Conservation (phyloP, 306 rosid species). For the Cercis canadensis region DNA sequence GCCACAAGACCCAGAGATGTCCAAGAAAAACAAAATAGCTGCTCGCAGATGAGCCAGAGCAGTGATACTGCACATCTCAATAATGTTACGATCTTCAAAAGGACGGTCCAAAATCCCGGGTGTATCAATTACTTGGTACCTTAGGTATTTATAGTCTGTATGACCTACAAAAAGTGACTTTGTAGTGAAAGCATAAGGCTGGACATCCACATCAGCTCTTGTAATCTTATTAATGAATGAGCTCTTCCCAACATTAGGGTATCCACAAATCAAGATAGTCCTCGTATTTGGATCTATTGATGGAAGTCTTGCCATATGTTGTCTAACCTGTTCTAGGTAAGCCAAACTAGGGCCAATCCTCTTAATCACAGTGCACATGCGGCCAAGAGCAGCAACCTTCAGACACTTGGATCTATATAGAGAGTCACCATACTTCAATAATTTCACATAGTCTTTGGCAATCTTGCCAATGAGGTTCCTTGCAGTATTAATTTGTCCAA, state of each 20-base stretch:
- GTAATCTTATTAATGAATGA: constrained; percentile 91
- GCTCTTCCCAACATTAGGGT: constrained; percentile 93
- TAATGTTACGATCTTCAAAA: constrained; percentile 86
- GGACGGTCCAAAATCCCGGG: constrained; percentile 95
- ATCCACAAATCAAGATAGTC: constrained; percentile 84
- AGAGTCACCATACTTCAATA: constrained; percentile 88
- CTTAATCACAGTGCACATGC: constrained; percentile 93
- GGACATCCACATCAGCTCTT: constrained; percentile 92
- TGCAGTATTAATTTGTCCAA: constrained; percentile 87
- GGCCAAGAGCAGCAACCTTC: constrained; percentile 92
- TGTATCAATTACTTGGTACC: constrained; percentile 92
- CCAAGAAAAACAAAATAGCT: constrained; percentile 88
- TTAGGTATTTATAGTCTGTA: constrained; percentile 80
- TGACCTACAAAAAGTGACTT: constrained; percentile 91
- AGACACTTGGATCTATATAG: constrained; percentile 78
- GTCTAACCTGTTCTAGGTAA: constrained; percentile 87
- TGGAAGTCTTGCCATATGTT: constrained; percentile 93
- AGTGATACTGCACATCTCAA: constrained; percentile 95
- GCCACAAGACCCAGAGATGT: constrained; percentile 90
- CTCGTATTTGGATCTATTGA: constrained; percentile 82
- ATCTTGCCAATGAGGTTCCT: constrained; percentile 83
- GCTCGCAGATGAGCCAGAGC: constrained; percentile 91
- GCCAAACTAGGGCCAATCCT: constrained; percentile 89
- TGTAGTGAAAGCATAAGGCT: constrained; percentile 92
- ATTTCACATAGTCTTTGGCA: constrained; percentile 75